Conservation (phyloP, 257 asterid species). For the Schizonepeta tenuifolia region DNA sequence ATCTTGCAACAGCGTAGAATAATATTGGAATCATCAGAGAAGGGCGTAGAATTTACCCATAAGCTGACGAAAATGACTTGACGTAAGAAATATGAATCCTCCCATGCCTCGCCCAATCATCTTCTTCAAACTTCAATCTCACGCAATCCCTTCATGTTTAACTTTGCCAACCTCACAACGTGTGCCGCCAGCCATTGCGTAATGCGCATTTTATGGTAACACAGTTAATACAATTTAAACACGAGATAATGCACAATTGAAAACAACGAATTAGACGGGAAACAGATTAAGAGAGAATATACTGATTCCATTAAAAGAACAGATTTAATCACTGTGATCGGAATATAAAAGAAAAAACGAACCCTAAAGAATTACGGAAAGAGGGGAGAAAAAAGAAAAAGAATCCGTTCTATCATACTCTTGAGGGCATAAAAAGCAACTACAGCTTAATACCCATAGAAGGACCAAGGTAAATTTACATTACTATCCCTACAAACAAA, state of each 20-base stretch:
- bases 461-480: constrained; percentile 46
- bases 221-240: constrained; percentile 9
- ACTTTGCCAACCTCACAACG: background rate
- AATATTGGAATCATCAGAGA: background rate
- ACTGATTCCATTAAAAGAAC: constrained; percentile 32
- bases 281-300: background rate
- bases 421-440: constrained; percentile 8
- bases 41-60: constrained; percentile 18
- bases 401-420: constrained; percentile 30
- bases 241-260: background rate
- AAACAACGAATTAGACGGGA: background rate
- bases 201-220: constrained; percentile 9
- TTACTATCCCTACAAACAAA: constrained; percentile 49
- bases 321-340: constrained; percentile 32
- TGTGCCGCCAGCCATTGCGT: constrained; percentile 18
- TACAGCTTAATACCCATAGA: constrained; percentile 21
- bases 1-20: background rate
- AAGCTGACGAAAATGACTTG: constrained; percentile 18
- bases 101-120: constrained; percentile 1
- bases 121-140: constrained; percentile 29
- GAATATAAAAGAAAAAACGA: background rate
- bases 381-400: constrained; percentile 8
- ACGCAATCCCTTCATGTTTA: constrained; percentile 34
- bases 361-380: background rate
- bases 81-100: background rate